Percentiles rank a stretch among this genome's conserved stretches.
phyloP scores from a whole-genome alignment of 768 basidiomycete species.

The Lentinula sp. region DNA sequence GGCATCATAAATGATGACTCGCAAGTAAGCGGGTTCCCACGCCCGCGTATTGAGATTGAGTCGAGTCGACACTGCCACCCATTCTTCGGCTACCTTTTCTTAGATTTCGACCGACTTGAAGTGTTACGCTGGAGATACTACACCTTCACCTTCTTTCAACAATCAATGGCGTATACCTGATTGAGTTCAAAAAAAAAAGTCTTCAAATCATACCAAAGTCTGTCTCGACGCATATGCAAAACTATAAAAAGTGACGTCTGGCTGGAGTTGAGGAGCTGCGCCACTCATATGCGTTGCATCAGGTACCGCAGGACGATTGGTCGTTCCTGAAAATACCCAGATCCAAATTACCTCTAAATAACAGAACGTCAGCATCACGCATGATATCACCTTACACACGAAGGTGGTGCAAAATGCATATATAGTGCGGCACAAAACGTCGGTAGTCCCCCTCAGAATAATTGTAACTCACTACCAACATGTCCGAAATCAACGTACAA shows the following conservation, averaged over 20 bases:
- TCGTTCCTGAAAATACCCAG: neutral
- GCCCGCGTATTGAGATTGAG: neutral
- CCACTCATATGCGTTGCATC: neutral
- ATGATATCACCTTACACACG: slow-evolving; percentile 5
- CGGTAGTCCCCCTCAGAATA: neutral
- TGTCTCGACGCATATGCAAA: neutral
- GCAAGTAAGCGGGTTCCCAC: neutral
- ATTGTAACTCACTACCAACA: neutral
- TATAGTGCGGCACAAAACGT: neutral
- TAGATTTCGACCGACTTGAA: neutral
- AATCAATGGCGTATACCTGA: too few species aligned
- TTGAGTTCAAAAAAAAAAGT: neutral
- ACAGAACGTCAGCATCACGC: neutral
- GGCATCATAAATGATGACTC: neutral
- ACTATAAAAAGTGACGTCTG: slow-evolving; percentile 4
- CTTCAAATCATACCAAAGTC: neutral
- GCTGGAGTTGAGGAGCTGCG: neutral
- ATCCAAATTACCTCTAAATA: neutral
- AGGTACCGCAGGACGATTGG: neutral
- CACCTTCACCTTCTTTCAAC: too few species aligned
- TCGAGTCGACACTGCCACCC: neutral
- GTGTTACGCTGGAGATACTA: neutral
- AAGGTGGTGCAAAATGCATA: neutral
- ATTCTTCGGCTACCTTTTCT: neutral
- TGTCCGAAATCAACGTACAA: slow-evolving; percentile 6